Evolutionary conservation across 495 filamentous ascomycete genomes (phyloP).

Genomic region (Neurospora intermedia): DNA sequence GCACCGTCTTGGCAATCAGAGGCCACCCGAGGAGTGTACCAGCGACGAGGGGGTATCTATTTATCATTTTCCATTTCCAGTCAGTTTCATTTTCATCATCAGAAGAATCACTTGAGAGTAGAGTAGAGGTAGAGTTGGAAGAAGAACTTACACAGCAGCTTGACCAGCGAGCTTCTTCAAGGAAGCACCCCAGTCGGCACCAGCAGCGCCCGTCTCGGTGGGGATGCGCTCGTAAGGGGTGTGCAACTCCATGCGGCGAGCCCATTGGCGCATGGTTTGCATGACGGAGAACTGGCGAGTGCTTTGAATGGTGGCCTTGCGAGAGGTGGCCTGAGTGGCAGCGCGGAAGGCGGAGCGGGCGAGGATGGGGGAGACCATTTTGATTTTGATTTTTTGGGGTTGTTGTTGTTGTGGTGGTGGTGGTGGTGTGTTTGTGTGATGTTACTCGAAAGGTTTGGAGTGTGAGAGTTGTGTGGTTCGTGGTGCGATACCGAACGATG

Average conservation of each 20-base stretch:
- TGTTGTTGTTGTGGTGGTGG: background rate
- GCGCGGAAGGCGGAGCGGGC: conserved; percentile 16
- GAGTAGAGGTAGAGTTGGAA: background rate
- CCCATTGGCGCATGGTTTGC: conserved; percentile 16
- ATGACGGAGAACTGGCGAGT: conserved; percentile 18
- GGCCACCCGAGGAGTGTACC: conserved; percentile 19
- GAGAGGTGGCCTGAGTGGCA: conserved; percentile 2
- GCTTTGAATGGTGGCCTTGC: background rate
- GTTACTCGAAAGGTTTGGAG: background rate
- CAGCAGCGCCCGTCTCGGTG: conserved; percentile 6
- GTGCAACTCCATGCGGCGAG: conserved; percentile 22
- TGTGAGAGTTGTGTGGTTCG: conserved; percentile 1
- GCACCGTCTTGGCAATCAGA: background rate
- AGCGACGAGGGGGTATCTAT: conserved; percentile 11
- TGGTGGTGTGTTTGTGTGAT: background rate
- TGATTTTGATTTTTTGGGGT: background rate
- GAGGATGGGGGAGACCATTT: conserved; percentile 17
- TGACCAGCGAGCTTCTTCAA: conserved; percentile 6
- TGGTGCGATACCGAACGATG: background rate
- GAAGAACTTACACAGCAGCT: conserved; percentile 16
- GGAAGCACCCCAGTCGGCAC: conserved; percentile 18
- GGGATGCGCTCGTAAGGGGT: conserved; percentile 24
- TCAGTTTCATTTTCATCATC: background rate
- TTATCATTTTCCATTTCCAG: no score
- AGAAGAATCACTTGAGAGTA: background rate